A percentile compares a stretch with the other conserved stretches of the same genome.
These are phyloP conservation scores for Hypoxylon sp. DNA, from an alignment of 2,329 filamentous ascomycete genomes.

Conservation along the genomic window DNA sequence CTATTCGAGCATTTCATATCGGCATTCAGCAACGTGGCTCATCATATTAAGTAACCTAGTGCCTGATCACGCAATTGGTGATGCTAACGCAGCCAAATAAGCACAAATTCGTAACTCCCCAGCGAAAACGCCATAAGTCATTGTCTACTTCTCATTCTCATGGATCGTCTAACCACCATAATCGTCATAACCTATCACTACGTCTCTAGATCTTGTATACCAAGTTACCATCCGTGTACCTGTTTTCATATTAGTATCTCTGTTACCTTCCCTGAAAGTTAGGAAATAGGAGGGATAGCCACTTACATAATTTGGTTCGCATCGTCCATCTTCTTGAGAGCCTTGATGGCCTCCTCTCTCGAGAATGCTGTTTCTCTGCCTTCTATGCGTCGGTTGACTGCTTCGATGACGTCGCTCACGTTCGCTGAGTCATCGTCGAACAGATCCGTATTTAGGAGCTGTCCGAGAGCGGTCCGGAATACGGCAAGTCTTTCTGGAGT, in stretches of 20 bases:
- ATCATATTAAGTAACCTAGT: constrained; percentile 23
- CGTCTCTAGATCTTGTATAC: constrained; percentile 53
- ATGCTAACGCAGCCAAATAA: constrained; percentile 8
- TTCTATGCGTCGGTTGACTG: constrained; percentile 81
- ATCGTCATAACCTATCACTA: constrained; percentile 23
- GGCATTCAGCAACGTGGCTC: constrained; percentile 24
- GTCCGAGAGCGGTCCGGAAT: constrained; percentile 87
- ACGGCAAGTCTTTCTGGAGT: constrained; percentile 73
- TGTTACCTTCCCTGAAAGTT: not conserved
- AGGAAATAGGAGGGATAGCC: not conserved
- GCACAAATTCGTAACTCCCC: constrained; percentile 12
- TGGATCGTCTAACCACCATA: constrained; percentile 24
- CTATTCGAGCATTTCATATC: not conserved
- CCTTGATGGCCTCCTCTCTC: constrained; percentile 79
- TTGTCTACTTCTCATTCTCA: constrained; percentile 12
- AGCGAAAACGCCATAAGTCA: constrained; percentile 20
- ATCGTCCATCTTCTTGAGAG: constrained; percentile 83
- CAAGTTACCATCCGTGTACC: constrained; percentile 55
- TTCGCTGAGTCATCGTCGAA: constrained; percentile 89
- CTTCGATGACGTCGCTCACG: constrained; percentile 79
- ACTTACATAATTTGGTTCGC: constrained; percentile 94
- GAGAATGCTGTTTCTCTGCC: constrained; percentile 73
- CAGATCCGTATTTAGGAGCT: constrained; percentile 83
- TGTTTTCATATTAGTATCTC: constrained; percentile 45
- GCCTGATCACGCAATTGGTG: not conserved